Conservation (phyloP, 306 rosid species). For the Begonia peltatifolia region DNA sequence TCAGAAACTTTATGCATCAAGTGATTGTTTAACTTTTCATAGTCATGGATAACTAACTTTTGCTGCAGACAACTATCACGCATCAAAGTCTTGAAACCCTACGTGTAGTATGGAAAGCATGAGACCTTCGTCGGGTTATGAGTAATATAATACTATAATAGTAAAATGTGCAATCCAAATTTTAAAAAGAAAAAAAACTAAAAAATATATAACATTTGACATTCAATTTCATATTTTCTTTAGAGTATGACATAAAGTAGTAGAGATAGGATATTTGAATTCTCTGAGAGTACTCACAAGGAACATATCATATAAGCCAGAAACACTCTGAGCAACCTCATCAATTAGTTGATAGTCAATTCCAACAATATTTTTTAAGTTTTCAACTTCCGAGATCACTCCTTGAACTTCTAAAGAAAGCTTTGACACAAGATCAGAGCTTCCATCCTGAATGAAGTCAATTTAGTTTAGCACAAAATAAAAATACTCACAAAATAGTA, state of each 20-base stretch:
- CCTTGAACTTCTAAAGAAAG: slow-evolving; percentile 43
- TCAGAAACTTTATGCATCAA: slow-evolving; percentile 35
- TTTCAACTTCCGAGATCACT: slow-evolving; percentile 42
- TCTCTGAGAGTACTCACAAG: slow-evolving; percentile 36
- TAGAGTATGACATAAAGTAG: too few species aligned
- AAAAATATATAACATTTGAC: too few species aligned
- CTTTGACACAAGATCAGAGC: slow-evolving; percentile 26
- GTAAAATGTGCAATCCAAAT: background rate
- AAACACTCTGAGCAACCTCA: slow-evolving; percentile 41
- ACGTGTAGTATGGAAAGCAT: slow-evolving; percentile 14
- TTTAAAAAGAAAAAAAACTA: background rate
- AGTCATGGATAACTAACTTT: slow-evolving; percentile 22
- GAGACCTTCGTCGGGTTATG: background rate
- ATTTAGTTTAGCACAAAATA: slow-evolving; percentile 12
- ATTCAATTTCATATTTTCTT: too few species aligned
- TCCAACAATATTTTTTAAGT: slow-evolving; percentile 33
- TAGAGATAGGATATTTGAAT: too few species aligned
- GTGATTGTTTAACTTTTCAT: slow-evolving; percentile 39
- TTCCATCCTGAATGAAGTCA: slow-evolving; percentile 38
- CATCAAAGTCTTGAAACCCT: slow-evolving; percentile 49
- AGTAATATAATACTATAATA: too few species aligned
- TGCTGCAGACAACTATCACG: slow-evolving; percentile 27
- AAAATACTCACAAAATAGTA: too few species aligned
- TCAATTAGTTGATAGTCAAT: slow-evolving; percentile 37
- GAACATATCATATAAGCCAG: slow-evolving; percentile 32